Evolutionary conservation across 163 green algal genomes (phyloP), one percentile per base, ranked within the genome.

Genomic region (Coccomyxa subellipsoidea): DNA sequence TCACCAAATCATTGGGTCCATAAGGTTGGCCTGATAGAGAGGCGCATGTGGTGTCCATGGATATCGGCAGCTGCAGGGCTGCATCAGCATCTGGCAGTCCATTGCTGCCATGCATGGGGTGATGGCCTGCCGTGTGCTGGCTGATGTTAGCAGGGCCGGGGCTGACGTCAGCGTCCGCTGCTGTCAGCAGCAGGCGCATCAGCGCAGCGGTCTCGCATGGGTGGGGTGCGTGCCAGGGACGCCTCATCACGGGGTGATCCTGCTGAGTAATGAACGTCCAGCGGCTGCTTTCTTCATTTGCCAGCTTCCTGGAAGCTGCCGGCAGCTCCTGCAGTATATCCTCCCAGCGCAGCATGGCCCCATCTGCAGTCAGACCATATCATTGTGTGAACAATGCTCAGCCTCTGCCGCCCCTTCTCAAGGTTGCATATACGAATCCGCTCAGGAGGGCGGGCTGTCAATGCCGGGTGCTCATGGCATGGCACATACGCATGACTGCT

Each of bases 251-350:
- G 2, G 70, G 70, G 32, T 77, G 70, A n/a, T 77, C 70, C 70
- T 47, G 32, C 70, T 77, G 70, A 27, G 70, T 77, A 31, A 77
- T 38, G 34, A 77, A 77, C 2, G 32, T 77, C 70, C 70, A 77
- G 32, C 70, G 70, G 32, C 27, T 12, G 1, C 7, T 32, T 25
- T 39, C 70, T n/a, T 15, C 32, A n/a, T 32, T 23, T 0, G 70
- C 70, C 18, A 39, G 31, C 70, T 47, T 32, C 32, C 70, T 31
- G 32, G 70, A 77, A 1, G 70, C 32, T 15, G 21, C 34, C 3
- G 70, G 70, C 70, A 77, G 70, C 21, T 47, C 32, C 32, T n/a
- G 10, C 31, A 77, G 9, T 8, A 39, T 38, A n/a, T 77, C 32
- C 70, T 38, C 32, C 70, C 70, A 77, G 10, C 2, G 0, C 70